phyloP scores from a whole-genome alignment of 2,329 filamentous ascomycete species.

The Colletotrichum sp. region DNA sequence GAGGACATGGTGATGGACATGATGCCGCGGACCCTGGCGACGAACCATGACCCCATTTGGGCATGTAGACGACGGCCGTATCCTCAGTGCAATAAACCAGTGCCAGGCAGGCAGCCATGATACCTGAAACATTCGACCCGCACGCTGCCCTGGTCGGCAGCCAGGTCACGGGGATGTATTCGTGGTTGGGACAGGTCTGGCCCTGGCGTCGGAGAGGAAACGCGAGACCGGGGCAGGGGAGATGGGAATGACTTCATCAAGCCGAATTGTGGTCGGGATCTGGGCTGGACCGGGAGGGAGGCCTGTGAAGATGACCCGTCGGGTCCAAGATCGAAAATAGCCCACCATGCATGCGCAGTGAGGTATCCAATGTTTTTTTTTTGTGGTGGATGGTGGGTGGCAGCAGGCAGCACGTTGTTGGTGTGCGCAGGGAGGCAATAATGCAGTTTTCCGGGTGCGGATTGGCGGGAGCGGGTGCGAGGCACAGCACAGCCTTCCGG shows the following conservation, averaged over 20 bases:
- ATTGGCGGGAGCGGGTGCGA: background rate
- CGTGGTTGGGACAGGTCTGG: background rate
- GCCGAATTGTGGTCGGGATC: background rate
- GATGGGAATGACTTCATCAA: background rate
- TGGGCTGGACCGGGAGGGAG: background rate
- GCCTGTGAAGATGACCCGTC: background rate
- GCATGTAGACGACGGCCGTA: background rate
- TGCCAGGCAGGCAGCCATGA: background rate
- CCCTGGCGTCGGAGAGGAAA: background rate
- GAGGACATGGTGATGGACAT: background rate
- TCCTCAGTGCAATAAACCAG: background rate
- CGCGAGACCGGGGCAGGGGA: background rate
- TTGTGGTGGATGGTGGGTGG: background rate
- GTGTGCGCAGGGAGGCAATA: background rate
- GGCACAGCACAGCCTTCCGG: background rate
- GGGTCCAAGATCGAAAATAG: background rate
- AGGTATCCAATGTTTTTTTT: background rate
- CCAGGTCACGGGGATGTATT: background rate
- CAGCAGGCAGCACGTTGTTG: background rate
- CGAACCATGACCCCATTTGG: background rate
- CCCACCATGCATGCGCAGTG: background rate
- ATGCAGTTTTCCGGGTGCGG: background rate
- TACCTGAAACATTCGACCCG: conserved; percentile 11
- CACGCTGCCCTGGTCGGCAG: background rate
- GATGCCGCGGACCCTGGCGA: background rate